Base-by-base conservation (phyloP, 257 asterid species). In the Solanum peruvianum region DNA sequence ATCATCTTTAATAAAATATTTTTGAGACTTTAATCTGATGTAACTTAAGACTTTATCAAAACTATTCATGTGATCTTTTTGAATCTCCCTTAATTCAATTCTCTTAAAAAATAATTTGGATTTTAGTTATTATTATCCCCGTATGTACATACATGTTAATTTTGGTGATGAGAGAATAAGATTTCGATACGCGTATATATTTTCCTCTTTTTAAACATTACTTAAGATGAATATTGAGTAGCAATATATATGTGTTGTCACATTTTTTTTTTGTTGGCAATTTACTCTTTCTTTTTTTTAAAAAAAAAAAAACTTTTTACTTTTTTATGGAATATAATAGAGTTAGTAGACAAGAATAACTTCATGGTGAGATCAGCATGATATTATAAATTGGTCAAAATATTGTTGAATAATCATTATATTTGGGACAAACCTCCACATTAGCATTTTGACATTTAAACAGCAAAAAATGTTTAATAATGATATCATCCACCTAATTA, bases 351-450 rank as follows among this genome's bases (percentile, higher is more conserved):
- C n/a, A 44, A 77, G 6, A 25, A 42, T 77, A 25, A 77, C 29
- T 80, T 80, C 69, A 80, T 80, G 69, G 69, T 80, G 69, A 80
- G 69, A 29, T 80, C 85, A 47, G 85, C 85, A 80, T 47, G 85
- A 80, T 80, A 20, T 16, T 18, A 77, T 77, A 41, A 80, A n/a
- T 16, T 10, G 52, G 69, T 80, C 44, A 47, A 47, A 47, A 15
- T 14, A 9, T 27, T 47, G 67, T 47, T 29, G 85, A 29, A 80
- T 80, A 80, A 80, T 47, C 41, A 80, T 80, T 80, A 80, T 47
- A 80, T 80, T 47, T 12, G 35, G 7, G 44, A 29, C 67, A 47
- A 44, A 56, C 67, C 33, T 58, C 5, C 44, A 71, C 84, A 80
- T 49, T 16, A 47, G 20, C 66, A 47, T 47, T 2, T 47, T 80